Evolutionary conservation across 495 filamentous ascomycete species (phyloP).

Genomic region (Margaritispora aquatica): DNA sequence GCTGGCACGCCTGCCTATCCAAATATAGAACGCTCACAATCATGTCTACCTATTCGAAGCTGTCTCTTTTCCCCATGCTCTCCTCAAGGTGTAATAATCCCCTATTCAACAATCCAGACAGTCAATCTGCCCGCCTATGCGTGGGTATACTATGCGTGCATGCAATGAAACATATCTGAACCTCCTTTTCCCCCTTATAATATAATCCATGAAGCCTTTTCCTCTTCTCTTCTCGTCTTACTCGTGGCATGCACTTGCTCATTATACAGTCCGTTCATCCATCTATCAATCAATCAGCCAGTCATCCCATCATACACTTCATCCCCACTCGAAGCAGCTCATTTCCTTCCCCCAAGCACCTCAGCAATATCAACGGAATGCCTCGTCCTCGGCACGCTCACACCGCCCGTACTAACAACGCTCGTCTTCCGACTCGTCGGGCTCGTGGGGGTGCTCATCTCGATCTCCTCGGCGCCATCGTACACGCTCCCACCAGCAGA

Average conservation of each 20-base stretch:
- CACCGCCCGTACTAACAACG: not conserved
- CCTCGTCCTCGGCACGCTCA: slow-evolving; percentile 6
- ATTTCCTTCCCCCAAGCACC: slow-evolving; percentile 10
- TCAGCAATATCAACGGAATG: slow-evolving; percentile 22
- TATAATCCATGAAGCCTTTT: too few species aligned
- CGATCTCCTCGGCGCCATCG: slow-evolving; percentile 3
- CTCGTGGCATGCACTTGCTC: too few species aligned
- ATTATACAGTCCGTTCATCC: not conserved
- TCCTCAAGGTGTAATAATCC: not conserved
- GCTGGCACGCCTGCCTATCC: too few species aligned
- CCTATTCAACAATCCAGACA: not conserved
- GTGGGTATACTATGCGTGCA: not conserved
- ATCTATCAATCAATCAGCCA: not conserved
- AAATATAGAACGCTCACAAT: not conserved
- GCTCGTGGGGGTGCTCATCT: not conserved
- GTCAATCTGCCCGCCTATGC: not conserved
- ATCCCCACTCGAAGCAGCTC: not conserved
- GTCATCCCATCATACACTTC: not conserved
- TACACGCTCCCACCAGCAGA: not conserved
- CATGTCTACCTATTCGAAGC: too few species aligned
- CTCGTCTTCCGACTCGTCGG: not conserved
- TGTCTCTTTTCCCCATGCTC: too few species aligned
- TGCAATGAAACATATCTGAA: too few species aligned
- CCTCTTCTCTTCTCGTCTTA: too few species aligned
- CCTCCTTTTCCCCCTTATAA: too few species aligned